Evolutionary conservation across 805 yeast species (phyloP), one percentile per base, ranked within the genome.

Genomic region (Wickerhamia fluorescens): DNA sequence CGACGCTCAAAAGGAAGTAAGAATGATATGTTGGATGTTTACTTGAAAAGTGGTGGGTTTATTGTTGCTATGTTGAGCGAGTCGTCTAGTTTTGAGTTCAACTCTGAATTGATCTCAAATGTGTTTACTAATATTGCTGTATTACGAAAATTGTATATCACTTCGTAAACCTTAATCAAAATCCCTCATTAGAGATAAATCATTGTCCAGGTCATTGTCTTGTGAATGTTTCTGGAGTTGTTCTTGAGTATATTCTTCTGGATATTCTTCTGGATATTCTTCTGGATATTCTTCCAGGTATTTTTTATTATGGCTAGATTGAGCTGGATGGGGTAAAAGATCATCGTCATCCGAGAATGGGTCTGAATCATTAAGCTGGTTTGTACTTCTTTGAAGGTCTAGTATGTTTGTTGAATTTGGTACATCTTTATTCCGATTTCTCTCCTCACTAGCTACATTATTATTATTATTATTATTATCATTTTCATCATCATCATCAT

Each of bases 1-100:
- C 54, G 74, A 37, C 60, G 30, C 25, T 16, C 31, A 33, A 15
- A 30, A 24, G 17, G 16, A 6, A 14, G 27, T 14, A 24, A 22
- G 23, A 21, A 26, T 20, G 25, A 16, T 25, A 18, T 24, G 26
- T 40, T 67, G 25, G 75, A 71, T 14, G 54, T 72, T 6, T 66
- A 58, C 36, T 56, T 67, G 34, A 58, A 70, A 37, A 56, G 71
- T 2, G 75, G 75, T 3, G 80, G 80, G 0, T 74, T 58, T 38
- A 36, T 74, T 28, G 55, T 75, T 27, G 67, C 66, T 4, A 58
- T 63, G 3, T 72, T 73, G 44, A 61, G 52, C 35, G 55, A 58
- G 23, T 35, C 42, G 12, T 29, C 27, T 10, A 31, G 33, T 8
- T 27, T 29, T 7, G 46, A 36, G 3, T 47, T 65, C 19, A 37